These are phyloP conservation scores for Trichoderma sp. DNA, from an alignment of 2,329 filamentous ascomycete genomes.

Conservation along the genomic window DNA sequence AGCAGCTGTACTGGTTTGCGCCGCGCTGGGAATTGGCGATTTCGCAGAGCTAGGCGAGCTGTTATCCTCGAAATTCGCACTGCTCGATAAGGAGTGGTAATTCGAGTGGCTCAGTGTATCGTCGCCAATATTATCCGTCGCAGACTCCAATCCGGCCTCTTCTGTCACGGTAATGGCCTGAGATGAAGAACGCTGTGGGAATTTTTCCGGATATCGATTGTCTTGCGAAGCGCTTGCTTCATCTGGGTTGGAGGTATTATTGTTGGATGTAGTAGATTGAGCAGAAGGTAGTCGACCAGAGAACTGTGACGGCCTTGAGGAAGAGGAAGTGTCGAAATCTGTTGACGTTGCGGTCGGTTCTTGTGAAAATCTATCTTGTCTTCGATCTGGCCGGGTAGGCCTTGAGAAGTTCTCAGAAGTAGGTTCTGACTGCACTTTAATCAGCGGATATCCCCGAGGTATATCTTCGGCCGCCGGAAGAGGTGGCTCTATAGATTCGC, in stretches of 20 bases:
- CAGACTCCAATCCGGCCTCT: constrained; percentile 36
- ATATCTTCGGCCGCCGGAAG: constrained; percentile 41
- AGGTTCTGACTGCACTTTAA: constrained; percentile 69
- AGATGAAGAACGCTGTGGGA: constrained; percentile 55
- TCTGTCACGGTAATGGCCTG: constrained; percentile 34
- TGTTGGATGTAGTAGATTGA: constrained; percentile 44
- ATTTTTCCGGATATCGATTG: constrained; percentile 33
- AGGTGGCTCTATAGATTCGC: constrained; percentile 40
- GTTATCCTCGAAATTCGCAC: background rate
- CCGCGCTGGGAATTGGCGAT: constrained; percentile 20
- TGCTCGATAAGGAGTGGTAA: background rate
- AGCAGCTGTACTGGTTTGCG: constrained; percentile 28
- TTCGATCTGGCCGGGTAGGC: constrained; percentile 46
- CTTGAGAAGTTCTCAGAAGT: constrained; percentile 60
- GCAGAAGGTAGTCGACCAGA: constrained; percentile 36
- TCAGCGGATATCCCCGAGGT: constrained; percentile 51
- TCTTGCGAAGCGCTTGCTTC: constrained; percentile 31
- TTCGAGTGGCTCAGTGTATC: background rate
- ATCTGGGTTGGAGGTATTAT: constrained; percentile 61
- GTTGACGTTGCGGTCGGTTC: constrained; percentile 32
- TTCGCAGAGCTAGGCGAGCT: constrained; percentile 10
- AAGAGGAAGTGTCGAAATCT: background rate
- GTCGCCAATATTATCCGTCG: constrained; percentile 33
- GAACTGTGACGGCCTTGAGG: constrained; percentile 33
- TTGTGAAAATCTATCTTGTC: constrained; percentile 47